A percentile compares a stretch with the other conserved stretches of the same genome.
These are phyloP conservation scores for Yarrowia bubula DNA, from an alignment of 805 yeast species.

Conservation along the genomic window DNA sequence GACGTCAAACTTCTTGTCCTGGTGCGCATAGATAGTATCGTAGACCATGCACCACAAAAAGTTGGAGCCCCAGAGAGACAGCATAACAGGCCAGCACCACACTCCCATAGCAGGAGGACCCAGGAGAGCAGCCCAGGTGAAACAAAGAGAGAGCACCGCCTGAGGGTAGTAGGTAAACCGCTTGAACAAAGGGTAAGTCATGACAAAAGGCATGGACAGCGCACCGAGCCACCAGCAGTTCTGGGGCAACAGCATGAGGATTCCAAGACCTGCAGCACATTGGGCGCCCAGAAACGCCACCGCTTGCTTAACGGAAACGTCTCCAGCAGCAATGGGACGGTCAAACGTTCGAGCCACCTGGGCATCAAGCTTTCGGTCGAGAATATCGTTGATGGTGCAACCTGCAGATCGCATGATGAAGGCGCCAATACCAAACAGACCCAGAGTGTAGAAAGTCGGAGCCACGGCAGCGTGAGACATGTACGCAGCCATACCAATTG, in stretches of 20 bases:
- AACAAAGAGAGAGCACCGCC: slow-evolving; percentile 71
- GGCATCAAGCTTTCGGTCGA: slow-evolving; percentile 78
- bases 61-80: slow-evolving; percentile 71
- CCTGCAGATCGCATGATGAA: slow-evolving; percentile 97
- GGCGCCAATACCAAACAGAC: slow-evolving; percentile 79
- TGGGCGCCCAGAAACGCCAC: slow-evolving; percentile 68
- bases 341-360: slow-evolving; percentile 85
- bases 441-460: slow-evolving; percentile 59
- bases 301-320: slow-evolving; percentile 72
- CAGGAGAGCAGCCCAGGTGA: slow-evolving; percentile 89
- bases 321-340: slow-evolving; percentile 90
- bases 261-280: slow-evolving; percentile 66
- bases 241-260: slow-evolving; percentile 69
- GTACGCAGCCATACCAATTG: slow-evolving; percentile 85
- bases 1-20: slow-evolving; percentile 85
- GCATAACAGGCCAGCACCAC: slow-evolving; percentile 70
- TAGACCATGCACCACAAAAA: slow-evolving; percentile 93
- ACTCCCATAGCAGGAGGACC: slow-evolving; percentile 97
- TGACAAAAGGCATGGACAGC: slow-evolving; percentile 71
- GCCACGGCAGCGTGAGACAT: slow-evolving; percentile 62
- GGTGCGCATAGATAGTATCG: slow-evolving; percentile 97
- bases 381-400: slow-evolving; percentile 88
- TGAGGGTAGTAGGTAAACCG: slow-evolving; percentile 97
- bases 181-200: slow-evolving; percentile 88
- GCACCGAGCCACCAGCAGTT: slow-evolving; percentile 84